Conservation (phyloP, 106 monocot genomes). For the Ottelia alismoides region DNA sequence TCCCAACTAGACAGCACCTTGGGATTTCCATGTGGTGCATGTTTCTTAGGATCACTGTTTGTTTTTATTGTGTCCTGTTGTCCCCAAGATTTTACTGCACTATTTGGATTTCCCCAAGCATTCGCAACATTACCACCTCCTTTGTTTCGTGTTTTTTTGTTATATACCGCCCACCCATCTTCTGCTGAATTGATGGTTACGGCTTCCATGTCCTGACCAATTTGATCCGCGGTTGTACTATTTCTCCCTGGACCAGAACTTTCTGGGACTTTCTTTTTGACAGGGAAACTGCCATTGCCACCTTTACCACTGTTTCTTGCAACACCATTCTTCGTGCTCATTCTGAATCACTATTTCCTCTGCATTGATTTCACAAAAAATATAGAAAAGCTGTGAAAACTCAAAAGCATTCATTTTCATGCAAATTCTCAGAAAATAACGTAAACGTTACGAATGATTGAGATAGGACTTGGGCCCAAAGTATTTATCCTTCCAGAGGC, state of each 20-base stretch:
- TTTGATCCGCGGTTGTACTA: slow-evolving; percentile 6
- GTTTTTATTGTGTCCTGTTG: slow-evolving; percentile 6
- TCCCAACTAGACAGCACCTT: slow-evolving; percentile 27
- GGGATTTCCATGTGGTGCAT: slow-evolving; percentile 23
- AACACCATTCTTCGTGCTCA: slow-evolving; percentile 33
- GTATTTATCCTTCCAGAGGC: too few relatives aligned
- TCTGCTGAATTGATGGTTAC: slow-evolving; percentile 11
- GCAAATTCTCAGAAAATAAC: too few relatives aligned
- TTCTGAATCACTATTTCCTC: slow-evolving; percentile 2
- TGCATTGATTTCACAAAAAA: too few relatives aligned
- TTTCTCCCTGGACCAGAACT: neutral
- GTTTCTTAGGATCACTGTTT: slow-evolving; percentile 11
- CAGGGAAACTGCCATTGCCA: neutral
- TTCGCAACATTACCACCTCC: slow-evolving; percentile 12
- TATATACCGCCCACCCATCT: slow-evolving; percentile 40
- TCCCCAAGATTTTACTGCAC: slow-evolving; percentile 26
- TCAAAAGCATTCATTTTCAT: too few relatives aligned
- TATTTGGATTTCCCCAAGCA: slow-evolving; percentile 13
- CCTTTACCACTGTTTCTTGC: slow-evolving; percentile 11
- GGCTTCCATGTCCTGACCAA: slow-evolving; percentile 11
- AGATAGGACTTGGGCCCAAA: too few relatives aligned
- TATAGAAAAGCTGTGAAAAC: too few relatives aligned
- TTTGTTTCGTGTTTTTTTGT: slow-evolving; percentile 43
- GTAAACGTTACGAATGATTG: too few relatives aligned
- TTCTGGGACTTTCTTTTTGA: slow-evolving; percentile 3